Conservation (phyloP, 768 basidiomycete species). For the Dentipellis fragilis region DNA sequence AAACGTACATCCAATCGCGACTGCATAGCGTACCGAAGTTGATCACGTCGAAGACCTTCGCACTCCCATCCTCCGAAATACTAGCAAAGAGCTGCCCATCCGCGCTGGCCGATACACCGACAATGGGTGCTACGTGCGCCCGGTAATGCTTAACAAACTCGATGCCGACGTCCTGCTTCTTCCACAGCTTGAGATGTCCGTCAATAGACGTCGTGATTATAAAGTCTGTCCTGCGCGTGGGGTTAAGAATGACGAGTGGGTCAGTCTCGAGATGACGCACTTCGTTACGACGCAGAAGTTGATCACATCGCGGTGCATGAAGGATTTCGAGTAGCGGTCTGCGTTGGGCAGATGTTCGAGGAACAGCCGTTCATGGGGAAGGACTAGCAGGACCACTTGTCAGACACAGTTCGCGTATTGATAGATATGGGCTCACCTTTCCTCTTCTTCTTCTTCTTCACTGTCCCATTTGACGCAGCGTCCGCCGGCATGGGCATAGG, state of each 20-base stretch:
- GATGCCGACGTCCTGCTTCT: slow-evolving; percentile 91
- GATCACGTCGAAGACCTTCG: slow-evolving; percentile 94
- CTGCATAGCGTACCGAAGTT: slow-evolving; percentile 72
- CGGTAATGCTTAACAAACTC: slow-evolving; percentile 99
- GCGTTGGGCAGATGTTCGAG: slow-evolving; percentile 86
- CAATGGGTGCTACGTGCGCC: slow-evolving; percentile 74
- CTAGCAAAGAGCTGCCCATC: slow-evolving; percentile 92
- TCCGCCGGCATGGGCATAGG: slow-evolving; percentile 77
- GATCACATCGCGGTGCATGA: slow-evolving; percentile 93
- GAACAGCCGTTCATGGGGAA: slow-evolving; percentile 89
- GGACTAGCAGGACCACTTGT: slow-evolving; percentile 39
- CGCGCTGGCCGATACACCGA: slow-evolving; percentile 74
- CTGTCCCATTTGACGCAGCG: slow-evolving; percentile 24
- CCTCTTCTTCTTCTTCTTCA: slow-evolving; percentile 62
- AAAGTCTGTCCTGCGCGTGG: slow-evolving; percentile 70
- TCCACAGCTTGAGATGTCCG: slow-evolving; percentile 97
- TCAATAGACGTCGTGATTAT: slow-evolving; percentile 91
- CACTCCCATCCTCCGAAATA: slow-evolving; percentile 82
- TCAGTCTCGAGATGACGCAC: slow-evolving; percentile 33
- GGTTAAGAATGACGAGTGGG: too few species aligned
- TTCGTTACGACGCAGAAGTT: slow-evolving; percentile 85
- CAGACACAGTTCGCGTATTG: not conserved
- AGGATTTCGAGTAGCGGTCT: slow-evolving; percentile 93
- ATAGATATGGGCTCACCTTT: slow-evolving; percentile 46
- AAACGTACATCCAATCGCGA: not conserved